Base-by-base conservation (phyloP, 1,284 basidiomycete genomes). In the Ganoderma multipileum region DNA sequence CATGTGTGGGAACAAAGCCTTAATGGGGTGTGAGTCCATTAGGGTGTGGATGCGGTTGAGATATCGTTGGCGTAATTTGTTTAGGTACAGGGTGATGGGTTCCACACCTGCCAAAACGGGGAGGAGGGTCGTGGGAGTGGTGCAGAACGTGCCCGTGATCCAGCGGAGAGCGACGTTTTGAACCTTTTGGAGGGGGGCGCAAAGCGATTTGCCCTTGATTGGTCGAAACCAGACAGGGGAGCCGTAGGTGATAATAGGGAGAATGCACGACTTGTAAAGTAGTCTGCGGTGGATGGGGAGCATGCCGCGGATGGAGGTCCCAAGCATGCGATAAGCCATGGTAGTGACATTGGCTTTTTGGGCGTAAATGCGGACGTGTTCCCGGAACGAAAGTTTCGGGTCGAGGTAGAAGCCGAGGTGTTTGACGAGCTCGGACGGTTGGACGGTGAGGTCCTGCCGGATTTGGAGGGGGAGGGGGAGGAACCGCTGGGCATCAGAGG, bases 311-410 rank as follows among this genome's bases (percentile, higher is more conserved):
- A n/a, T n/a, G n/a, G n/a, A n/a, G n/a, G n/a, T n/a, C n/a, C n/a
- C n/a, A n/a, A n/a, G n/a, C n/a, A 81, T 79, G 0, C 71, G 70
- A 0, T 82, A 63, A 0, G 75, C 74, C 9, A 58, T 64, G 2
- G 80, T 73, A 0, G 78, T 75, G 42, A 65, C 73, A 20, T n/a
- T n/a, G 44, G 12, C 44, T 6, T 47, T 47, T 4, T 20, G 1
- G 3, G 44, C 44, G 20, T 47, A 47, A 8, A n/a, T 8, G 12
- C 7, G 18, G 20, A 47, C 6, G 44, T 47, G 44, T 8, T 47
- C 20, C 8, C 2, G 1, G 5, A n/a, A 47, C 0, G 44, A 47
- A 1, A 47, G 44, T 5, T 47, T n/a, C 0, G 5, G 6, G 5
- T 47, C 44, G 0, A 47, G 44, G 7, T n/a, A n/a, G 20, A 47